A percentile compares a stretch with the other conserved stretches of the same genome.
Evolutionary conservation across 1,284 basidiomycete species (phyloP).

Genomic region (Fomitopsis palustris): DNA sequence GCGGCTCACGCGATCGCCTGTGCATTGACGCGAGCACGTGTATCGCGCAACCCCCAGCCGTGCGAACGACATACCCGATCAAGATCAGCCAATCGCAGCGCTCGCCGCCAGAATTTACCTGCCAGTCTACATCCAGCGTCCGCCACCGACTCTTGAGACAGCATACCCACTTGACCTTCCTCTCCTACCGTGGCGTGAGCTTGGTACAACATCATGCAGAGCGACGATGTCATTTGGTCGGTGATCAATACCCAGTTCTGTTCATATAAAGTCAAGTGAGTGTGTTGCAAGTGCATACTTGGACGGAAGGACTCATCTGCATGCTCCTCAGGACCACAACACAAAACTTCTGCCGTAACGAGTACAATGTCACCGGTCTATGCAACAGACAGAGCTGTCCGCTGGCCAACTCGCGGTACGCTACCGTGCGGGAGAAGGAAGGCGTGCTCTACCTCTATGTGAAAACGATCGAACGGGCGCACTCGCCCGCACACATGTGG

Average conservation of each 20-base stretch:
- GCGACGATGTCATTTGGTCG: conserved; percentile 95
- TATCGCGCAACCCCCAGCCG: neutral
- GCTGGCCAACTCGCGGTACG: conserved; percentile 94
- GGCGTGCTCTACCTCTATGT: conserved; percentile 96
- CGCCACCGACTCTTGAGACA: neutral
- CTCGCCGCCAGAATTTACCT: conserved; percentile 1
- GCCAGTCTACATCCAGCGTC: neutral
- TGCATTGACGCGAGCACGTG: conserved; percentile 1
- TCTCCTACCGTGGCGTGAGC: neutral
- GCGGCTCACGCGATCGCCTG: neutral
- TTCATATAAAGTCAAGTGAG: conserved; percentile 97
- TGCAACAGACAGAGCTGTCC: conserved; percentile 97
- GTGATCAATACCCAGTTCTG: conserved; percentile 93
- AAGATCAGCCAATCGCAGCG: conserved; percentile 7
- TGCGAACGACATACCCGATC: conserved; percentile 2
- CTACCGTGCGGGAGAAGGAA: conserved; percentile 94
- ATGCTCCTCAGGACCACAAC: conserved; percentile 68
- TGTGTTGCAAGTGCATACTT: conserved; percentile 9
- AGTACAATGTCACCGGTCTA: conserved; percentile 98
- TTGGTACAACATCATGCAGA: conserved; percentile 54
- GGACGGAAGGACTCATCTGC: neutral
- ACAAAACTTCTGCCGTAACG: conserved; percentile 98
- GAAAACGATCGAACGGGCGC: conserved; percentile 97
- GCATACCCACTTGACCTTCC: neutral
- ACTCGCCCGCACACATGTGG: conserved; percentile 96